phyloP scores from a whole-genome alignment of 139 green algal species.

The Coelastrella sp. region DNA sequence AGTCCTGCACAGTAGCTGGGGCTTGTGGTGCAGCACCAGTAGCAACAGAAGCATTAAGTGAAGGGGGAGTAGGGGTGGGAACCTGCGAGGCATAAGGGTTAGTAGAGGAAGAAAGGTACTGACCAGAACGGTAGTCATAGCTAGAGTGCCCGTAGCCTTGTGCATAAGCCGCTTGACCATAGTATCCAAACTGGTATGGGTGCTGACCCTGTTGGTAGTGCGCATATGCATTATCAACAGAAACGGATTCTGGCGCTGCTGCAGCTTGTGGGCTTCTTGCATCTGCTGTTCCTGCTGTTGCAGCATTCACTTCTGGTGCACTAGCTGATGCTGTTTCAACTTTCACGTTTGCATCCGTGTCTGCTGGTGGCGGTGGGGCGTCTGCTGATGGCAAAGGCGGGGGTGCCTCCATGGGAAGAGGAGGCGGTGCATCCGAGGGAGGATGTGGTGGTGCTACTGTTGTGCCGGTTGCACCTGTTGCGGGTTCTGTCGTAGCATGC shows the following conservation, averaged over 20 bases:
- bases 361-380: neutral
- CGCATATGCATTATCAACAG: neutral
- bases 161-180: neutral
- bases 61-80: neutral
- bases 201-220: slow-evolving; percentile 19
- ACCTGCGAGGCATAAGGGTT: slow-evolving; percentile 46
- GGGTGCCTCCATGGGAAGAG: neutral
- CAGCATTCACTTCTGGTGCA: neutral
- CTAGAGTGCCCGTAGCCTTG: slow-evolving; percentile 7
- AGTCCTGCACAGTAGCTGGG: slow-evolving; percentile 13
- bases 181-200: neutral
- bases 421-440: neutral
- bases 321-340: neutral
- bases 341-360: neutral
- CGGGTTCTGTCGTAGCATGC: neutral
- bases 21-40: neutral
- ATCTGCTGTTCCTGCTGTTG: neutral
- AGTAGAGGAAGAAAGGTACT: slow-evolving; percentile 10
- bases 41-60: neutral
- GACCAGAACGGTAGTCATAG: neutral
- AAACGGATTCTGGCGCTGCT: neutral
- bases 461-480: neutral
- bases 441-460: neutral
- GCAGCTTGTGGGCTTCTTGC: neutral
- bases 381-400: slow-evolving; percentile 23